phyloP scores from a whole-genome alignment of 179 eudicot species.

The Corrigiola litoralis region DNA sequence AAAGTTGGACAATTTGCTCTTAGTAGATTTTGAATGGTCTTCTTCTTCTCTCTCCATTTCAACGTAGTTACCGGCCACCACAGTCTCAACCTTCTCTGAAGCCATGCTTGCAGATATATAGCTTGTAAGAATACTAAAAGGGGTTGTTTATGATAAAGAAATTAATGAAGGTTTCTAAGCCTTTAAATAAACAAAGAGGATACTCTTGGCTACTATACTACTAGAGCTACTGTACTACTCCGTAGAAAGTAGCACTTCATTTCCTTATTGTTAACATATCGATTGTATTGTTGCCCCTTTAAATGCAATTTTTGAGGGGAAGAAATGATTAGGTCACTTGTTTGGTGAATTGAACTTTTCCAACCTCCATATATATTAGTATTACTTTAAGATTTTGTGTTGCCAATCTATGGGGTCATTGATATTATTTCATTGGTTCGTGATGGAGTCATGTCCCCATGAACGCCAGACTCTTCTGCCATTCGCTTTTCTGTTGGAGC shows the following conservation, averaged over 20 bases:
- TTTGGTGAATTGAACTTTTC: constrained; percentile 23
- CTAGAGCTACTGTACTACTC: too few species aligned
- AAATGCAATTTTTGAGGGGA: constrained; percentile 8
- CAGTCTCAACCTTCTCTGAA: constrained; percentile 77
- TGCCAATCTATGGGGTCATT: constrained; percentile 15
- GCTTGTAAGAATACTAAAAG: not conserved
- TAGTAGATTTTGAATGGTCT: constrained; percentile 22
- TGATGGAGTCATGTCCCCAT: constrained; percentile 23
- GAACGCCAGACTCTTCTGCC: not conserved
- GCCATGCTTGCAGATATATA: constrained; percentile 37
- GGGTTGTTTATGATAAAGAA: not conserved
- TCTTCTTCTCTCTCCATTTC: constrained; percentile 76
- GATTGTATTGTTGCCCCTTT: not conserved
- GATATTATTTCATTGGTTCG: constrained; percentile 25
- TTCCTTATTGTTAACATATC: too few species aligned
- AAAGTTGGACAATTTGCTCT: constrained; percentile 51
- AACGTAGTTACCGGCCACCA: constrained; percentile 72
- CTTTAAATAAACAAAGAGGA: too few species aligned
- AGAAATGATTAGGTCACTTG: constrained; percentile 29
- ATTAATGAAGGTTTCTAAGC: not conserved
- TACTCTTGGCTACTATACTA: too few species aligned
- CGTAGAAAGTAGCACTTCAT: not conserved
- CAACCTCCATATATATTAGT: not conserved
- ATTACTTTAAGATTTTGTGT: constrained; percentile 5
- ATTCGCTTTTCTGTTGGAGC: not conserved